Conservation (phyloP, 2,329 filamentous ascomycete species). For the Neofusicoccum kwambonambiense region DNA sequence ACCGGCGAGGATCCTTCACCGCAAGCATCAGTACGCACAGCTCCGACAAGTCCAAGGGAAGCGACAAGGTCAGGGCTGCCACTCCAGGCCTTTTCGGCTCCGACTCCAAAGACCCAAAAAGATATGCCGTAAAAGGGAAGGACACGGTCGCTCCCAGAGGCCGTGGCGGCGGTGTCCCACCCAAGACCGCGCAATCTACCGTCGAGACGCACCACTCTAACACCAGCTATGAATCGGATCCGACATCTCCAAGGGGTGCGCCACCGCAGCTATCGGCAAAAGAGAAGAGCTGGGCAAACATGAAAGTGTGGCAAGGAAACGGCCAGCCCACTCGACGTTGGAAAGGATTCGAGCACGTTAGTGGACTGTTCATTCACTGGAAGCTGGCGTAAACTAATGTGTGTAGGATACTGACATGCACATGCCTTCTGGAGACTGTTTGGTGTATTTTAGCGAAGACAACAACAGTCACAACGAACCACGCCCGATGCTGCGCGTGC, state of each 20-base stretch:
- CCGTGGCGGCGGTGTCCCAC: slow-evolving; percentile 39
- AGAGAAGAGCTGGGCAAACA: slow-evolving; percentile 35
- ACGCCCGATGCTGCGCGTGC: slow-evolving; percentile 35
- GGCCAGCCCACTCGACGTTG: slow-evolving; percentile 33
- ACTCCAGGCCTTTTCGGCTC: not conserved
- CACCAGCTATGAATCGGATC: slow-evolving; percentile 2
- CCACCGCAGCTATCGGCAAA: not conserved
- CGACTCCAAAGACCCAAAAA: slow-evolving; percentile 28
- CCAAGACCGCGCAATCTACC: slow-evolving; percentile 20
- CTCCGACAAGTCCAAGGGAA: slow-evolving; percentile 22
- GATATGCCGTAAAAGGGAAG: slow-evolving; percentile 37
- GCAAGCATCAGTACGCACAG: slow-evolving; percentile 26
- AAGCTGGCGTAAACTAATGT: slow-evolving; percentile 10
- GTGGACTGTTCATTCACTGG: not conserved
- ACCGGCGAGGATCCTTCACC: not conserved
- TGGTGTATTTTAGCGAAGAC: slow-evolving; percentile 39
- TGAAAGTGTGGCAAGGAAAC: slow-evolving; percentile 36
- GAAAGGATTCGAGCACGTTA: slow-evolving; percentile 37
- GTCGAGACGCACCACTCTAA: slow-evolving; percentile 3
- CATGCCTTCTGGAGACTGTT: slow-evolving; percentile 31
- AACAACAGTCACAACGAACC: slow-evolving; percentile 32
- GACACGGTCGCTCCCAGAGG: slow-evolving; percentile 38
- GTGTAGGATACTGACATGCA: slow-evolving; percentile 40
- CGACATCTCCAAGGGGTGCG: not conserved
- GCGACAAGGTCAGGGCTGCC: slow-evolving; percentile 5